Evolutionary conservation across 2,329 filamentous ascomycete genomes (phyloP).

Genomic region (Colletotrichum destructivum): DNA sequence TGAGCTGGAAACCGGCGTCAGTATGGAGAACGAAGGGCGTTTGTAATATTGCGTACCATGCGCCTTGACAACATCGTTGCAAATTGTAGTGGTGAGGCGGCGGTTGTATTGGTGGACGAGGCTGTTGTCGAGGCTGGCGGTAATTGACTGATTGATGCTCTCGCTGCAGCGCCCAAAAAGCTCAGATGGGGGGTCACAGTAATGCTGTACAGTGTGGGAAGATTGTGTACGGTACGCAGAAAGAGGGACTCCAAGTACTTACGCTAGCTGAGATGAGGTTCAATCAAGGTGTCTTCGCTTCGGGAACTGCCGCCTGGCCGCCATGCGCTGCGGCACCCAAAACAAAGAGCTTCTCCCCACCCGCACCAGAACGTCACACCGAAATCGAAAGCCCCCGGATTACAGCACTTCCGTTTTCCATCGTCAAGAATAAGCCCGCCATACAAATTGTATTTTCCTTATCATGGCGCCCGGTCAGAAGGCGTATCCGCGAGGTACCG

Average conservation of each 20-base stretch:
- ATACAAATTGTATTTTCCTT: neutral
- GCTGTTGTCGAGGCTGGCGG: constrained; percentile 14
- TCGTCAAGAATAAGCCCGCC: constrained; percentile 2
- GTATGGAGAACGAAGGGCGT: neutral
- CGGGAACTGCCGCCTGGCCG: constrained; percentile 33
- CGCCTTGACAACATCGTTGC: constrained; percentile 68
- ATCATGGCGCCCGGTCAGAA: constrained; percentile 77
- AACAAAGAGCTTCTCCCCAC: constrained; percentile 13
- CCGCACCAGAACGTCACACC: constrained; percentile 33
- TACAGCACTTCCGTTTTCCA: neutral
- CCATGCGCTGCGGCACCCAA: constrained; percentile 10
- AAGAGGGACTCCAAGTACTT: neutral
- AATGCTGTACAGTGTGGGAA: constrained; percentile 3
- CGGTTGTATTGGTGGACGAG: constrained; percentile 13
- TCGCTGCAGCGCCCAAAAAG: constrained; percentile 37
- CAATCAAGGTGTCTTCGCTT: constrained; percentile 31
- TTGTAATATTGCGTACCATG: constrained; percentile 63
- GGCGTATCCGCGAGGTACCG: constrained; percentile 84
- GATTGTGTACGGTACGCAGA: constrained; percentile 12
- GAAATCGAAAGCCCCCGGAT: neutral
- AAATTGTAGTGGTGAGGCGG: neutral
- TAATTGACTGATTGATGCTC: constrained; percentile 4
- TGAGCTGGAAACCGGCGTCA: constrained; percentile 73
- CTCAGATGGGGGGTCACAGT: constrained; percentile 42
- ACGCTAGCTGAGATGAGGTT: neutral